phyloP scores from a whole-genome alignment of 179 eudicot genomes.

The Nepenthes alata region DNA sequence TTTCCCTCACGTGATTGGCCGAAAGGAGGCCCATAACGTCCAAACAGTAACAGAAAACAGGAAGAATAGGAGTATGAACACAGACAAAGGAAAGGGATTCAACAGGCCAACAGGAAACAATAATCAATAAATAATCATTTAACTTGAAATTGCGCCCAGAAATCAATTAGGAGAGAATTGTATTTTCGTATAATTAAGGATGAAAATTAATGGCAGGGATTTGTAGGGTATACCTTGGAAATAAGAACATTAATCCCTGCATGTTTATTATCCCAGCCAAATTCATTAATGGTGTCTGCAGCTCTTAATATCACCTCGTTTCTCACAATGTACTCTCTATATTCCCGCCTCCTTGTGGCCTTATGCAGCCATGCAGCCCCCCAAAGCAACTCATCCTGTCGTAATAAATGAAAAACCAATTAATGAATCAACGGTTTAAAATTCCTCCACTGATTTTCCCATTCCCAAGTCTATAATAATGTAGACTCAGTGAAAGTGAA shows the following conservation, averaged over 20 bases:
- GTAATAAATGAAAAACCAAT: no score
- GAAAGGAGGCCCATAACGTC: neutral
- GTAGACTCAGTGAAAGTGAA: neutral
- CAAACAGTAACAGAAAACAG: neutral
- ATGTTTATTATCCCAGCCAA: constrained; percentile 98
- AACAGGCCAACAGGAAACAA: constrained; percentile 6
- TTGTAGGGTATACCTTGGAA: constrained; percentile 54
- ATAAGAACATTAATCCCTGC: constrained; percentile 91
- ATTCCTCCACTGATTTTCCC: neutral
- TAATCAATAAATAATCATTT: neutral
- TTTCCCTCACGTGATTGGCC: constrained; percentile 21
- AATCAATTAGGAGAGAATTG: no score
- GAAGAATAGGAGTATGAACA: constrained; percentile 1
- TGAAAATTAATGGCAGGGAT: neutral
- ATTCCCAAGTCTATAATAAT: neutral
- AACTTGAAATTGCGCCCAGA: no score
- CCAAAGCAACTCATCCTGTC: constrained; percentile 85
- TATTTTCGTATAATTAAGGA: no score
- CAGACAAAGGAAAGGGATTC: neutral
- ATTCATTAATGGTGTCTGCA: constrained; percentile 72
- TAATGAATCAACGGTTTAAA: neutral
- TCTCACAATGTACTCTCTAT: constrained; percentile 71
- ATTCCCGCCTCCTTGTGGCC: constrained; percentile 68
- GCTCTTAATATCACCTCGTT: constrained; percentile 82
- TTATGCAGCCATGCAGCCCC: constrained; percentile 96